Evolutionary conservation across 805 yeast species (phyloP).

Genomic region (Starmera pachycereana): DNA sequence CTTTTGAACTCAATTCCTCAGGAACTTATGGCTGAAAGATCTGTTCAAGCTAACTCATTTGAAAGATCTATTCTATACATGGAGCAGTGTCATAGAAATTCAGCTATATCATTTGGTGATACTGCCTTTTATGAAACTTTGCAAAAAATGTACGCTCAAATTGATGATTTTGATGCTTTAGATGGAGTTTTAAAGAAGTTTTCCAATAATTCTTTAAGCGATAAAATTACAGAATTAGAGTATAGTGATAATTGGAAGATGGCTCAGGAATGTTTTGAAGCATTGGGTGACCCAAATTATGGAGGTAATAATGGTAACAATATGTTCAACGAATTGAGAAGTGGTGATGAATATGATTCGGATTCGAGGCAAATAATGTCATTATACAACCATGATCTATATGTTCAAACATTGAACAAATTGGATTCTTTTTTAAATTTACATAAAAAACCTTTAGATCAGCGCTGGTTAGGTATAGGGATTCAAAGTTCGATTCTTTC

Average conservation of each 20-base stretch:
- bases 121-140: constrained; percentile 34
- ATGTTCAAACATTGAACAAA: constrained; percentile 35
- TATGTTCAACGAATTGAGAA: too few species aligned
- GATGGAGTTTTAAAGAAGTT: constrained; percentile 75
- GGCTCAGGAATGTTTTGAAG: constrained; percentile 78
- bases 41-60: constrained; percentile 74
- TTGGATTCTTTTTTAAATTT: constrained; percentile 7
- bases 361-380: constrained; percentile 58
- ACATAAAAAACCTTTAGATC: constrained; percentile 2
- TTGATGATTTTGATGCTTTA: constrained; percentile 83
- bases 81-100: constrained; percentile 59
- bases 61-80: constrained; percentile 81
- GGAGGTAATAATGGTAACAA: constrained; percentile 19
- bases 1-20: constrained; percentile 54
- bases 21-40: constrained; percentile 61
- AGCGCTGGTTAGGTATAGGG: constrained; percentile 57
- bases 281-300: constrained; percentile 33
- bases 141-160: constrained; percentile 75
- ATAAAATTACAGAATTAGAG: constrained; percentile 71
- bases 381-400: constrained; percentile 64
- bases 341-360: constrained; percentile 9
- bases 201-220: constrained; percentile 59
- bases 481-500: constrained; percentile 64
- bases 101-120: constrained; percentile 22
- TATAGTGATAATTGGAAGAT: constrained; percentile 80